These are phyloP conservation scores for Handroanthus guayacan DNA, from an alignment of 257 asterid genomes.

Conservation along the genomic window DNA sequence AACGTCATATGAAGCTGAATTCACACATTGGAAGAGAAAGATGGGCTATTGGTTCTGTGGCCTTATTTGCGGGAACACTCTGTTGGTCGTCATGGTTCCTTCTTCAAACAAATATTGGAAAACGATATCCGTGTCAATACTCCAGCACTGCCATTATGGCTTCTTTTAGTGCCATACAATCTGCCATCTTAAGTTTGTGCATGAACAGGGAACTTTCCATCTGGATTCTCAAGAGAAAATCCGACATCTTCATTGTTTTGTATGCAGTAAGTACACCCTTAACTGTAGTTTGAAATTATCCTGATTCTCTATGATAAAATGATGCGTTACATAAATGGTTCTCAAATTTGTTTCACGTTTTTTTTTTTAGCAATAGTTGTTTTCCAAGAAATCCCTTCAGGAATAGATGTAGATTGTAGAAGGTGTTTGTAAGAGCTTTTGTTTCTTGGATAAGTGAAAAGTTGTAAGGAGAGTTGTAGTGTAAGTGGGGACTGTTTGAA, in stretches of 20 bases:
- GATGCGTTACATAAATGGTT: too few species aligned
- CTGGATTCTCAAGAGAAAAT: constrained; percentile 56
- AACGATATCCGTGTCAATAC: constrained; percentile 72
- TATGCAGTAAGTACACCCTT: constrained; percentile 56
- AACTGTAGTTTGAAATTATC: not conserved
- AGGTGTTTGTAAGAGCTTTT: too few species aligned
- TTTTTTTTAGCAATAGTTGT: too few species aligned
- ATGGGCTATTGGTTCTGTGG: constrained; percentile 66
- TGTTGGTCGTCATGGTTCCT: constrained; percentile 83
- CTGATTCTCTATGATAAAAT: too few species aligned
- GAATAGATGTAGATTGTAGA: too few species aligned
- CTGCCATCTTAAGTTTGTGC: constrained; percentile 54
- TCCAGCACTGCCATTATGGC: constrained; percentile 78
- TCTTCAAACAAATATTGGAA: constrained; percentile 59
- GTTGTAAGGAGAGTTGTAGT: too few species aligned
- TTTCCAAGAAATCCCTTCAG: too few species aligned
- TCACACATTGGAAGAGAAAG: constrained; percentile 31
- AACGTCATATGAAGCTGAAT: constrained; percentile 23
- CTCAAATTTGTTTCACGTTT: too few species aligned
- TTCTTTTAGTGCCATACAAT: constrained; percentile 69
- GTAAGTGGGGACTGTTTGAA: too few species aligned
- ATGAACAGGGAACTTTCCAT: constrained; percentile 51
- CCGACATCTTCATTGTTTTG: constrained; percentile 52
- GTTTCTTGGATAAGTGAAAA: too few species aligned
- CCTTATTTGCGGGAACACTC: constrained; percentile 68